phyloP scores from a whole-genome alignment of 2,329 filamentous ascomycete species.

The Ophiocordyceps australis region DNA sequence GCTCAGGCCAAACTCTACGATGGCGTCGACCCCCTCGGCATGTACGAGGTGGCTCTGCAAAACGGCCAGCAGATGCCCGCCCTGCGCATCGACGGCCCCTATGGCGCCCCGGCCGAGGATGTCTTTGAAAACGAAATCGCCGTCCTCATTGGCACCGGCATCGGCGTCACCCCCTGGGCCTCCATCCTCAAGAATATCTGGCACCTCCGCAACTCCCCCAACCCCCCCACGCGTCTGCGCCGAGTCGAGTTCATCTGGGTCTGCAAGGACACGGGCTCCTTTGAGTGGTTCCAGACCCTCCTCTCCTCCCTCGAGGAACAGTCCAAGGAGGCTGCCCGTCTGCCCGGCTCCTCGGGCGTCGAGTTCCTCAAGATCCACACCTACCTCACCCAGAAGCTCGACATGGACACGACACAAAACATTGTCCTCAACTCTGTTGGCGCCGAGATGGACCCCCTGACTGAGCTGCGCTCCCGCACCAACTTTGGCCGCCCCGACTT shows the following conservation, averaged over 20 bases:
- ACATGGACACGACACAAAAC: conserved; percentile 84
- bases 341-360: conserved; percentile 46
- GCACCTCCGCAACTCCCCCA: conserved; percentile 80
- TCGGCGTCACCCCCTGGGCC: conserved; percentile 76
- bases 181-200: conserved; percentile 93
- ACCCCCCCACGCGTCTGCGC: conserved; percentile 74
- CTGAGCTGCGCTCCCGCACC: conserved; percentile 74
- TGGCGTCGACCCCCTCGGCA: conserved; percentile 76
- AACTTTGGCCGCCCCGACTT: conserved; percentile 96
- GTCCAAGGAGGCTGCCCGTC: conserved; percentile 48
- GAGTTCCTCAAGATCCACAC: conserved; percentile 98
- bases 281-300: conserved; percentile 97
- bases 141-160: conserved; percentile 71
- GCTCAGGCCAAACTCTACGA: conserved; percentile 84
- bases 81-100: conserved; percentile 85
- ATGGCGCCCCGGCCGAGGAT: conserved; percentile 91
- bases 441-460: conserved; percentile 72
- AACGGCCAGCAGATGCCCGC: conserved; percentile 85
- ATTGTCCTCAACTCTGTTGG: conserved; percentile 95
- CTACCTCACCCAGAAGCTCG: conserved; percentile 85
- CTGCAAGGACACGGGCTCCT: conserved; percentile 85
- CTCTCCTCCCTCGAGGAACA: conserved; percentile 82
- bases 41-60: conserved; percentile 93
- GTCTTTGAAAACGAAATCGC: conserved; percentile 90
- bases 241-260: conserved; percentile 99